phyloP scores from a whole-genome alignment of 768 basidiomycete species.

The Pleurotus pulmonarius region DNA sequence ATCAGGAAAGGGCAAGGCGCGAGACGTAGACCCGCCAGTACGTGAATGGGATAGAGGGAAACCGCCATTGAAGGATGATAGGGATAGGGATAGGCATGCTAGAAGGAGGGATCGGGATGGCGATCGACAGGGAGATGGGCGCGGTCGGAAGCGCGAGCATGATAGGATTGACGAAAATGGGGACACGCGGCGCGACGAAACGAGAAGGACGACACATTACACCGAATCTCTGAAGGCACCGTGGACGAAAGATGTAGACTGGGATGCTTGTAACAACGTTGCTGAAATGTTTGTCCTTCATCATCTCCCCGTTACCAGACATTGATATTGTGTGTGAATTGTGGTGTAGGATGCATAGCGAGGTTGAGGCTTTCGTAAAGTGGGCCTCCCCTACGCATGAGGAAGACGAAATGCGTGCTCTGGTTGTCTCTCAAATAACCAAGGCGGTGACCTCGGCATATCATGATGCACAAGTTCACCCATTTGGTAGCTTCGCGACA shows the following conservation, averaged over 20 bases:
- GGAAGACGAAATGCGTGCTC: conserved; percentile 82
- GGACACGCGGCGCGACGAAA: conserved; percentile 48
- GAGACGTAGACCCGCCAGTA: not conserved
- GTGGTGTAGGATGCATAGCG: conserved; percentile 68
- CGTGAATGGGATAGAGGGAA: conserved; percentile 41
- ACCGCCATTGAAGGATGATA: conserved; percentile 13
- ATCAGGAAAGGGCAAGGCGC: not conserved
- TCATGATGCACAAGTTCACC: conserved; percentile 74
- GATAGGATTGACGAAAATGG: conserved; percentile 36
- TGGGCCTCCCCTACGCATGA: conserved; percentile 85
- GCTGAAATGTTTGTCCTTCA: conserved; percentile 69
- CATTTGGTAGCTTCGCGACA: conserved; percentile 93
- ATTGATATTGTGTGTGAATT: conserved; percentile 4
- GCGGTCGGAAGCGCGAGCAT: conserved; percentile 39
- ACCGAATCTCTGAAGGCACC: conserved; percentile 56
- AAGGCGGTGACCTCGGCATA: conserved; percentile 61
- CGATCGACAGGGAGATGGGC: not conserved
- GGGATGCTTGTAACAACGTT: conserved; percentile 71
- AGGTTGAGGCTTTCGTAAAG: conserved; percentile 79
- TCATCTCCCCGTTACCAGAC: not conserved
- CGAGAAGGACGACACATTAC: conserved; percentile 45
- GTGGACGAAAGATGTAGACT: conserved; percentile 71
- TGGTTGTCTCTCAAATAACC: conserved; percentile 68
- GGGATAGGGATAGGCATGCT: conserved; percentile 8
- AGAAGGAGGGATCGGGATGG: conserved; percentile 13